phyloP scores from a whole-genome alignment of 495 filamentous ascomycete genomes.

The Corynascus novoguineensis region DNA sequence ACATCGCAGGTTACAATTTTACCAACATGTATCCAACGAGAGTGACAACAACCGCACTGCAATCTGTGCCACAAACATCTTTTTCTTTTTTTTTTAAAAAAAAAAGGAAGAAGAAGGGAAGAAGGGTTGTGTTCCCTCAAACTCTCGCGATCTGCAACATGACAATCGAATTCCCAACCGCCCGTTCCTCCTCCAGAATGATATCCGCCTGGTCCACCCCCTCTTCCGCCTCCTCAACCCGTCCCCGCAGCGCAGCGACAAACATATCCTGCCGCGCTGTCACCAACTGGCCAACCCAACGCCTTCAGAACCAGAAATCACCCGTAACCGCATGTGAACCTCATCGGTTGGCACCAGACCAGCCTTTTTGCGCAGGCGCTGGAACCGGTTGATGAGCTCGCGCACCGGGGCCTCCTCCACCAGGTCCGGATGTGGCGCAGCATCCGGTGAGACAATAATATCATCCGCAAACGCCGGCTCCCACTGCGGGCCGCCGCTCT shows the following conservation, averaged over 20 bases:
- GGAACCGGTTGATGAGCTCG: constrained; percentile 5
- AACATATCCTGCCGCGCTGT: constrained; percentile 4
- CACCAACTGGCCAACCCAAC: not conserved
- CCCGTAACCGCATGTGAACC: constrained; percentile 7
- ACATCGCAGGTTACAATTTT: too few species aligned
- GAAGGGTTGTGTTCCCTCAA: too few species aligned
- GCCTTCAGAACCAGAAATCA: not conserved
- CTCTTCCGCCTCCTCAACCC: not conserved
- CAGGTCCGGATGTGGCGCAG: constrained; percentile 1
- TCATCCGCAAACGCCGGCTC: not conserved
- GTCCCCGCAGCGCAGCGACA: constrained; percentile 1
- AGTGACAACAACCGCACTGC: too few species aligned
- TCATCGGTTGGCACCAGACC: constrained; percentile 4
- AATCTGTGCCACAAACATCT: too few species aligned
- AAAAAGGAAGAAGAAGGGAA: too few species aligned
- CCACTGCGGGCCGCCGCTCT: too few species aligned
- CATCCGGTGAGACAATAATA: not conserved
- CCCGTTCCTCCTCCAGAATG: constrained; percentile 4
- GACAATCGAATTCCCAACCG: not conserved
- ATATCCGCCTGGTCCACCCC: not conserved
- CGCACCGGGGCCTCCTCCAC: constrained; percentile 5
- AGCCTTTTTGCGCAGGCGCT: constrained; percentile 7
- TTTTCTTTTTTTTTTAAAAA: too few species aligned
- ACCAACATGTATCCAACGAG: too few species aligned
- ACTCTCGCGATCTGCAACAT: not conserved